Evolutionary conservation across 176 grass and related monocot genomes (phyloP), one percentile per base, ranked within the genome.

Genomic region (Juncus effusus): DNA sequence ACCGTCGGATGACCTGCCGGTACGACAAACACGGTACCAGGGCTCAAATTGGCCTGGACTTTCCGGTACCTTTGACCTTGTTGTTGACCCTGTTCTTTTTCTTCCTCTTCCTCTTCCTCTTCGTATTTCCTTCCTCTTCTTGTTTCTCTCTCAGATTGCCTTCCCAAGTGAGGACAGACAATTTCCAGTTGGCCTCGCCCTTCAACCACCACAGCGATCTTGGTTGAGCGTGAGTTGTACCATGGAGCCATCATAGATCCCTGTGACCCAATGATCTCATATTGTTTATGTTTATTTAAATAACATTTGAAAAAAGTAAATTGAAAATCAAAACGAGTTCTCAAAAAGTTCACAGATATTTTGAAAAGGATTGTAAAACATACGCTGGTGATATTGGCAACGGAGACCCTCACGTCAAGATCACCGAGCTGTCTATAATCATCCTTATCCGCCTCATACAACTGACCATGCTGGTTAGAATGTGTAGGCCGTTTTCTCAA

Each of bases 211-310:
- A 86, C 38, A 3, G 74, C 74, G 65, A 97, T 62, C 85, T 84
- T 97, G 15, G 74, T 64, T n/a, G 87, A 62, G 7, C 62, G 74
- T 0, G 81, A 86, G 80, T 92, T 89, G 75, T 78, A 84, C 42
- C 52, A 75, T 0, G 88, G 93, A 11, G 85, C 82, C 11, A 44
- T 63, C 93, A 97, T 92, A 15, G 93, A 97, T 1, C 88, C 85
- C 92, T 96, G 74, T 13, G 3, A 62, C 67, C 38, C 11, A 6
- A 14, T 37, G 16, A 10, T 1, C 16, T 3, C 3, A 71, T 3
- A 9, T 71, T 53, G 36, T 13, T 41, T 14, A 71, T 38, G n/a
- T 28, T 57, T 11, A 60, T 1, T 12, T 10, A 16, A n/a, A 51
- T 39, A 6, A 6, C 41, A 14, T 10, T 42, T 4, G 1, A 2